A percentile compares a stretch with the other conserved stretches of the same genome.
phyloP scores from a whole-genome alignment of 2,329 filamentous ascomycete genomes.

The Parascedosporium putredinis region DNA sequence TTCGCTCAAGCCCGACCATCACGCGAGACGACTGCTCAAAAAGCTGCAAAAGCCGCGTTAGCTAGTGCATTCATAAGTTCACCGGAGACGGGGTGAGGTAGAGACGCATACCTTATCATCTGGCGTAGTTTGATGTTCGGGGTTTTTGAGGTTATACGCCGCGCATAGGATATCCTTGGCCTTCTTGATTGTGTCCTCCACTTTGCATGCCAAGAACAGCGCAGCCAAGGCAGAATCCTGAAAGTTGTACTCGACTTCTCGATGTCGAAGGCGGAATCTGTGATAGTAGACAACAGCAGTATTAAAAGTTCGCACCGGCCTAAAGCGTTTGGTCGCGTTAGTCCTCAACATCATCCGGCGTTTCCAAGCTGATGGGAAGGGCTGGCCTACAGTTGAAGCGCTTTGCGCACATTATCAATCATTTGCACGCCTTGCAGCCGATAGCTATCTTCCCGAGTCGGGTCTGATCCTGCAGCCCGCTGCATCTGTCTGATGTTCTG shows the following conservation, averaged over 20 bases:
- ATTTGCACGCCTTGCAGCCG: slow-evolving; percentile 79
- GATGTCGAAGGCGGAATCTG: slow-evolving; percentile 78
- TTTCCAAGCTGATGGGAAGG: slow-evolving; percentile 5
- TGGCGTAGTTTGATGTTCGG: slow-evolving; percentile 56
- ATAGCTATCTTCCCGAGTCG: slow-evolving; percentile 68
- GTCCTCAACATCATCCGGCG: too few species aligned
- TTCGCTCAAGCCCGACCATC: slow-evolving; percentile 80
- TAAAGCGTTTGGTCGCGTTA: slow-evolving; percentile 27
- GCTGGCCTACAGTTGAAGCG: slow-evolving; percentile 69
- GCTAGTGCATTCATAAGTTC: neutral
- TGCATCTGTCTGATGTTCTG: slow-evolving; percentile 67
- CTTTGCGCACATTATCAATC: slow-evolving; percentile 75
- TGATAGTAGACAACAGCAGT: slow-evolving; percentile 91
- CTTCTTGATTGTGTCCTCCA: slow-evolving; percentile 96
- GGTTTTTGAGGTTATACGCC: slow-evolving; percentile 72
- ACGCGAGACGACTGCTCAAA: slow-evolving; percentile 72
- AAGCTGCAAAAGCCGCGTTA: slow-evolving; percentile 36
- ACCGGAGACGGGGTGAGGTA: neutral
- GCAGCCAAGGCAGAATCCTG: slow-evolving; percentile 80
- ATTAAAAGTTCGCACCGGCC: slow-evolving; percentile 82
- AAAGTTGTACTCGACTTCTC: slow-evolving; percentile 77
- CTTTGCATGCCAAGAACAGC: slow-evolving; percentile 89
- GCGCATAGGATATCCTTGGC: slow-evolving; percentile 86
- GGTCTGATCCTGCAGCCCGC: slow-evolving; percentile 57
- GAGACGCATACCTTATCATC: slow-evolving; percentile 62